A percentile compares a stretch with the other conserved stretches of the same genome.
Evolutionary conservation across 306 rosid species (phyloP).

Genomic region (Clitoria ternatea): DNA sequence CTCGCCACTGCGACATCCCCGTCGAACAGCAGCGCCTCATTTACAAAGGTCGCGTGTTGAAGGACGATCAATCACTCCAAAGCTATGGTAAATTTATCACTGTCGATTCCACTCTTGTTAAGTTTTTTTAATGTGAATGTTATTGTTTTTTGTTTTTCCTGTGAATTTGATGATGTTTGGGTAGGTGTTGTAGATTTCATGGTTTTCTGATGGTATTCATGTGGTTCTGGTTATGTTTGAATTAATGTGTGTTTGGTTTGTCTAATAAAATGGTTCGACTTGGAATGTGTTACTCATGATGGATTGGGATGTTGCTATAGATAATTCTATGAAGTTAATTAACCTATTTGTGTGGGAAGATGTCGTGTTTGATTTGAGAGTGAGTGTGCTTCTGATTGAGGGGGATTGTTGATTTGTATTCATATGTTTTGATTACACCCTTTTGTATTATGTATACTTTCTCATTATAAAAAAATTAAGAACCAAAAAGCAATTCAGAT

Average conservation of each 20-base stretch:
- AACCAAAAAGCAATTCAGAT: too few species aligned
- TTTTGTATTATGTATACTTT: too few species aligned
- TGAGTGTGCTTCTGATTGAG: background rate
- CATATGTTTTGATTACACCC: background rate
- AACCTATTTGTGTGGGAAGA: background rate
- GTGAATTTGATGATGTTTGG: background rate
- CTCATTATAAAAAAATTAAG: too few species aligned
- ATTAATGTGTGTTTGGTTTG: background rate
- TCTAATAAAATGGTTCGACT: constrained; percentile 4
- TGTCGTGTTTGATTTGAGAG: background rate
- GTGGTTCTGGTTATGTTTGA: background rate
- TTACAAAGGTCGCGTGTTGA: constrained; percentile 83
- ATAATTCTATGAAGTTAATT: background rate
- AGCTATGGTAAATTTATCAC: constrained; percentile 95
- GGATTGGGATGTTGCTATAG: background rate
- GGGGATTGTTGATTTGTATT: background rate
- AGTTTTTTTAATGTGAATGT: too few species aligned
- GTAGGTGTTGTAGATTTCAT: background rate
- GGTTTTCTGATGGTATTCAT: background rate
- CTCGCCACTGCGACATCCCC: constrained; percentile 50
- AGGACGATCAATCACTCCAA: constrained; percentile 69
- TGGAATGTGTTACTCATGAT: background rate
- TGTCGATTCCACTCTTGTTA: too few species aligned
- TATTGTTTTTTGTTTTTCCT: background rate
- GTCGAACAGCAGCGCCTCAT: constrained; percentile 73